phyloP scores from a whole-genome alignment of 768 basidiomycete species.

The Pisolithus albus region DNA sequence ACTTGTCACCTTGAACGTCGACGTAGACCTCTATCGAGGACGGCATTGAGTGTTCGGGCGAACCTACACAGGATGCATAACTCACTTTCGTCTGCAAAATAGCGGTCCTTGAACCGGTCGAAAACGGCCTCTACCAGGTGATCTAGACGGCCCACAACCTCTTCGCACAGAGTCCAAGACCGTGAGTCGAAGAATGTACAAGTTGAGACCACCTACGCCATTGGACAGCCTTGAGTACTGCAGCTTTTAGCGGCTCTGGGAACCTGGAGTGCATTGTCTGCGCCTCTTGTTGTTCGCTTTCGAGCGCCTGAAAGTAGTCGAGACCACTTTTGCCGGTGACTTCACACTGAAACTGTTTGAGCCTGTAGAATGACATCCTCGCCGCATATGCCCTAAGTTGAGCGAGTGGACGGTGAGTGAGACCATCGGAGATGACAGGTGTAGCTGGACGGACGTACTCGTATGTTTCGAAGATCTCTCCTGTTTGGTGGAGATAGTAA shows the following conservation, averaged over 20 bases:
- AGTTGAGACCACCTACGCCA: slow-evolving; percentile 70
- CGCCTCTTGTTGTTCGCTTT: slow-evolving; percentile 87
- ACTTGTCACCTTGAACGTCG: slow-evolving; percentile 85
- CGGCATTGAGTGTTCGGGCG: slow-evolving; percentile 11
- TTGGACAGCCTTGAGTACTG: slow-evolving; percentile 88
- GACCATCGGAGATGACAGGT: slow-evolving; percentile 20
- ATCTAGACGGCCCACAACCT: slow-evolving; percentile 95
- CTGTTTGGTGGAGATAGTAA: slow-evolving; percentile 89
- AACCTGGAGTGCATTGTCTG: slow-evolving; percentile 86
- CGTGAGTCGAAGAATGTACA: slow-evolving; percentile 10
- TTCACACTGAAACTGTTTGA: slow-evolving; percentile 95
- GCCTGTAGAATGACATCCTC: slow-evolving; percentile 90
- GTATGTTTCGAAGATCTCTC: slow-evolving; percentile 95
- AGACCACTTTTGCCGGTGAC: slow-evolving; percentile 91
- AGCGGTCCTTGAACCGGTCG: slow-evolving; percentile 94
- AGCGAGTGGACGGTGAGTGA: slow-evolving; percentile 6
- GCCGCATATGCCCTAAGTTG: slow-evolving; percentile 66
- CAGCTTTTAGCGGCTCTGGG: slow-evolving; percentile 86
- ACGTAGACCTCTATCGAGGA: slow-evolving; percentile 65
- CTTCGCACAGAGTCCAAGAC: slow-evolving; percentile 35
- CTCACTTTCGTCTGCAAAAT: slow-evolving; percentile 87
- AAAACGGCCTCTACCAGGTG: slow-evolving; percentile 91
- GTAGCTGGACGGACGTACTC: slow-evolving; percentile 57
- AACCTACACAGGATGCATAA: slow-evolving; percentile 15
- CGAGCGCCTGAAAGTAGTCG: slow-evolving; percentile 90